Evolutionary conservation across 306 rosid genomes (phyloP), one percentile per base, ranked within the genome.

Genomic region (Castanea sativa): DNA sequence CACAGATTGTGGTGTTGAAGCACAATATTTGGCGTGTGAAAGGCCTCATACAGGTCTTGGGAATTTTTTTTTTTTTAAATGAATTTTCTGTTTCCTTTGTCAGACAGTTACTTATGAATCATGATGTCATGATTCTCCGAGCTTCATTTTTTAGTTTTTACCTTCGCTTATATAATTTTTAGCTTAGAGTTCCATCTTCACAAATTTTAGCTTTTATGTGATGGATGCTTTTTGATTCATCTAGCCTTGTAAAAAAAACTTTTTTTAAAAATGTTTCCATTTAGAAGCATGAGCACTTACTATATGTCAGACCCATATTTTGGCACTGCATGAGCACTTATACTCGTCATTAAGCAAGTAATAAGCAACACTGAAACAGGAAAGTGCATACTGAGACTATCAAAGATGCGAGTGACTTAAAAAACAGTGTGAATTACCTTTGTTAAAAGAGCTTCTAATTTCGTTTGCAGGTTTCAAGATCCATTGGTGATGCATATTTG

Each of bases 21-120:
- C 94, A 90, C 83, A 85, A 71, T 0, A 96, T 88, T 83, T 94
- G 98, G 98, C 94, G 97, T 1, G 97, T 94, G 16, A 94, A 94
- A 76, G 98, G 98, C 82, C 79, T 94, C 80, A 94, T 94, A 73
- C 98, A 94, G 96, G 95, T 68, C 20, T 35, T 30, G 25, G 52
- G 16, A 35, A 35, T 23, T 59, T 21, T 7, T 0, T 15, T 27
- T 11, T 58, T 21, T 30, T 6, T 6, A 29, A 64, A 6, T 35
- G 19, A 6, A 33, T 23, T 59, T 69, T 18, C 51, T 59, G 10
- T 55, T 69, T 56, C 53, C 71, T 64, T 73, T 20, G 6, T 25
- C 16, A 43, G 33, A 71, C 38, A 71, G 21, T 49, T 55, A 43
- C 71, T 68, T 73, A 15, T 19, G 45, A 41, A 41, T 41, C 45